Evolutionary conservation across 2,329 filamentous ascomycete genomes (phyloP).

Genomic region (Fusarium armeniacum): DNA sequence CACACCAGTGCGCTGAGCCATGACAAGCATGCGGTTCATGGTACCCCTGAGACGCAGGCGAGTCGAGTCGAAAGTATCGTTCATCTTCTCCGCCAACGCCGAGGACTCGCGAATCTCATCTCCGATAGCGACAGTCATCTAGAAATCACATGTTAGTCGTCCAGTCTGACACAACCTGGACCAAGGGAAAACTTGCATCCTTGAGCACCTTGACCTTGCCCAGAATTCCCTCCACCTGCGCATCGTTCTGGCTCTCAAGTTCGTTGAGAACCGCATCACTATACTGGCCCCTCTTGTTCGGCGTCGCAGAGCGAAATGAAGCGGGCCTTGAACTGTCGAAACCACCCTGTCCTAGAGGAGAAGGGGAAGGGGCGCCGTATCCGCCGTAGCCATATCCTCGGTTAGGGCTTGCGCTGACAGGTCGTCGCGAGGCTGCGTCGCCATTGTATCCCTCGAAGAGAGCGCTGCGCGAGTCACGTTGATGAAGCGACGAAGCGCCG

Average conservation of each 20-base stretch:
- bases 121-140: slow-evolving; percentile 94
- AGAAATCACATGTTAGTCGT: slow-evolving; percentile 22
- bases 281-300: slow-evolving; percentile 88
- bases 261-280: slow-evolving; percentile 92
- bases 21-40: slow-evolving; percentile 96
- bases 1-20: slow-evolving; percentile 95
- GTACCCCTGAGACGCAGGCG: slow-evolving; percentile 85
- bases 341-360: slow-evolving; percentile 34
- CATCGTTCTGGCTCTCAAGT: slow-evolving; percentile 95
- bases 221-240: slow-evolving; percentile 88
- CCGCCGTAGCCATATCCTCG: slow-evolving; percentile 65
- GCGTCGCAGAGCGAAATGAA: slow-evolving; percentile 74
- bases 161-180: background rate
- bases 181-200: slow-evolving; percentile 72
- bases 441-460: slow-evolving; percentile 81
- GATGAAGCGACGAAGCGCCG: slow-evolving; percentile 76
- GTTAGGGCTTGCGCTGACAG: slow-evolving; percentile 62
- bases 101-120: slow-evolving; percentile 94
- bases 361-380: slow-evolving; percentile 48
- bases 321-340: slow-evolving; percentile 30
- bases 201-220: slow-evolving; percentile 92
- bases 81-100: slow-evolving; percentile 93
- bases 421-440: slow-evolving; percentile 57
- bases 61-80: slow-evolving; percentile 91
- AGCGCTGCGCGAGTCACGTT: slow-evolving; percentile 78